phyloP scores from a whole-genome alignment of 2,329 filamentous ascomycete genomes.

The Teratosphaeria pseudoeucalypti region DNA sequence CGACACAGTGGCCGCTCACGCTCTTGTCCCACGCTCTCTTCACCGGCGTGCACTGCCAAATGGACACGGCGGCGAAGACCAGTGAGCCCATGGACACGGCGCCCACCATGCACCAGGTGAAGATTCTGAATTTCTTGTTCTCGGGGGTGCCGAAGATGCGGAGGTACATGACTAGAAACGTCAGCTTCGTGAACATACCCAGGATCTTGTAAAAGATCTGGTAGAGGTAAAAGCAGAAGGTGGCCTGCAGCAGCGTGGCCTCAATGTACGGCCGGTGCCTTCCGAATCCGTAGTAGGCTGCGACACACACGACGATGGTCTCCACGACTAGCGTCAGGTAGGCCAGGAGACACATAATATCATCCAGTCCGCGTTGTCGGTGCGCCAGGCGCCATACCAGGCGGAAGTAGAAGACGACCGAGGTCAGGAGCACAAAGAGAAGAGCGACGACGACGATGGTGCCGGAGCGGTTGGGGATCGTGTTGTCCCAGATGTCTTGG shows the following conservation, averaged over 20 bases:
- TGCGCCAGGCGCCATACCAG: slow-evolving; percentile 11
- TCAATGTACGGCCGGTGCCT: slow-evolving; percentile 12
- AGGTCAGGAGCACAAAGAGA: slow-evolving; percentile 12
- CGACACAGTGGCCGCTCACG: slow-evolving; percentile 10
- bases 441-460: slow-evolving; percentile 10
- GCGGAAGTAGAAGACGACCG: slow-evolving; percentile 10
- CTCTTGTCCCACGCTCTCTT: slow-evolving; percentile 12
- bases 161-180: slow-evolving; percentile 18
- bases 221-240: slow-evolving; percentile 20
- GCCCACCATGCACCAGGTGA: slow-evolving; percentile 6
- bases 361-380: slow-evolving; percentile 12
- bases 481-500: background rate
- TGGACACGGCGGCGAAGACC: slow-evolving; percentile 16
- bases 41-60: slow-evolving; percentile 18
- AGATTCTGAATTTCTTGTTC: slow-evolving; percentile 3
- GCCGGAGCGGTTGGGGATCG: slow-evolving; percentile 10
- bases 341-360: slow-evolving; percentile 12
- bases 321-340: slow-evolving; percentile 12
- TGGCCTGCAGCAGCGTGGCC: slow-evolving; percentile 7
- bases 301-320: slow-evolving; percentile 11
- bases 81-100: slow-evolving; percentile 10
- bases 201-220: slow-evolving; percentile 20
- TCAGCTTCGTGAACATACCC: slow-evolving; percentile 18
- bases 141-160: slow-evolving; percentile 9
- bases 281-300: slow-evolving; percentile 16